Evolutionary conservation across 208 protist genomes (phyloP), one percentile per base, ranked within the genome.

Genomic region (Trypanosoma mega): DNA sequence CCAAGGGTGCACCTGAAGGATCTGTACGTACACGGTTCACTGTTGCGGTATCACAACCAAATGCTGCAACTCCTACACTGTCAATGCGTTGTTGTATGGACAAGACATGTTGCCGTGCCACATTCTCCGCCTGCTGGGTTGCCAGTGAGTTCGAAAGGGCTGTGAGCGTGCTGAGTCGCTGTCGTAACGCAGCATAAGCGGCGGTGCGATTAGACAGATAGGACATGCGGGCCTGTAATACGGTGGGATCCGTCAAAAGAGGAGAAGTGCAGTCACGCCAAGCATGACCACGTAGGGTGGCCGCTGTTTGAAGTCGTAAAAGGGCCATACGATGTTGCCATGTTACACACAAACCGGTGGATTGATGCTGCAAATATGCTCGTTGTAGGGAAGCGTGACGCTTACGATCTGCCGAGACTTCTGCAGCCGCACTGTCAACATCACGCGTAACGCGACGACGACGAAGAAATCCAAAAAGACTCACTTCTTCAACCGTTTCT

Each of bases 141-240:
- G 21, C 23, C 47, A 14, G 41, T 5, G 21, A 53, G 1, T 27
- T 20, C 4, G 65, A 24, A 53, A 64, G 47, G 2, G 59, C 67
- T 51, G 72, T 48, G 23, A 90, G 39, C 1, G 79, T 80, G 47
- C 74, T 76, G 0, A 85, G 52, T 4, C 67, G 67, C 44, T 80
- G 62, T 3, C 61, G 71, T 39, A 82, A 63, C 26, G 62, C 72
- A 2, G 80, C 74, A 68, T 83, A 91, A 3, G 72, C 72, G 23
- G 70, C 80, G 6, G 80, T 73, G 30, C 84, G 76, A 47, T 83
- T 73, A 12, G 75, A 87, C 34, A 91, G 56, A 55, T 84, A 79
- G 37, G 84, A 74, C 31, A 78, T 74, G n/a, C 80, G 60, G 48
- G 76, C 62, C 23, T 69, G 58, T 31, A 85, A 78, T n/a, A 72